Evolutionary conservation across 2,329 filamentous ascomycete species (phyloP), one percentile per base, ranked within the genome.

Genomic region (Fusarium scirpi): DNA sequence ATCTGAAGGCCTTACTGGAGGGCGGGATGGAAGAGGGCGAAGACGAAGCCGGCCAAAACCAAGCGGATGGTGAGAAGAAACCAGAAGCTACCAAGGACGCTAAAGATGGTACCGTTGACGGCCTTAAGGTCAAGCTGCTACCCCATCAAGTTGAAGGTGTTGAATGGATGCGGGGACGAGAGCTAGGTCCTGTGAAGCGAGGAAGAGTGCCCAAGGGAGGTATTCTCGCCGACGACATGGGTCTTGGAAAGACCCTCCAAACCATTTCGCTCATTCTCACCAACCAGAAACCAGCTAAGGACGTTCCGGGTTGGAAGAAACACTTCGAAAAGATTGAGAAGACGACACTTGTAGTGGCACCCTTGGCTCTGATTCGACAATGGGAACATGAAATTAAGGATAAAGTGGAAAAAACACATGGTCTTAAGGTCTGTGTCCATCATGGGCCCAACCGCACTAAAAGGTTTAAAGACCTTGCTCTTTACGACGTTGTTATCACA

Each of bases 171-270:
- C 91, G 88, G 59, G 92, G 94, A 63, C 94, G 97, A 75, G 96
- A 99, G 81, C 90, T 94, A 13, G 94, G 95, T 4, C 90, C 90
- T 20, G 90, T 92, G 65, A 97, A 96, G 82, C 92, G 91, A 73
- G 93, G 92, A 63, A 88, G 84, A 67, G 87, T 97, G 12, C 94
- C 95, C 30, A 96, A 97, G 74, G 96, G 96, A 38, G 96, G 96
- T 20, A 97, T 99, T 69, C 86, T 99, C 38, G 96, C 96, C 20
- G 96, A 99, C 76, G 96, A 99, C 78, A 97, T 98, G 95, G 95
- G 95, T 71, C 84, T 98, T 16, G 96, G 96, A 62, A 99, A 99
- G 85, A 99, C 96, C 1, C 87, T 99, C 16, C 96, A 99, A 81
- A 94, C 94, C 2, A 92, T 99, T 61, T 91, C 95, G 2, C 85